Conservation (phyloP, 1,284 basidiomycete species). For the Heterobasidion parviporum region DNA sequence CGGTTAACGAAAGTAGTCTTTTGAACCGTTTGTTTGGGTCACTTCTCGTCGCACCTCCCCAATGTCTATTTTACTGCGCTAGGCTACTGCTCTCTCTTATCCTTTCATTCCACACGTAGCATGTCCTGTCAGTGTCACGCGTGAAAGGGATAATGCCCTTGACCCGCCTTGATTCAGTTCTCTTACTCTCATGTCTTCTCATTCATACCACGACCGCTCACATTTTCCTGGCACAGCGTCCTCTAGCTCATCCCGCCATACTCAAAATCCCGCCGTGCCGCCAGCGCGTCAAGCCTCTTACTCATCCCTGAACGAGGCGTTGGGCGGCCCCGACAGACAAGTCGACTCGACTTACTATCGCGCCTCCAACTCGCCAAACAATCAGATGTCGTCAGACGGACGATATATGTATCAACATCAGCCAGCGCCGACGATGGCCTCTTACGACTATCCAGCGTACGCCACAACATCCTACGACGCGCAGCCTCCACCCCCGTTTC, state of each 20-base stretch:
- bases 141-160: conserved; percentile 9
- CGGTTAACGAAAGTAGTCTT: conserved; percentile 1
- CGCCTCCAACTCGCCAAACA: conserved; percentile 7
- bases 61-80: conserved; percentile 8
- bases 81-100: not conserved
- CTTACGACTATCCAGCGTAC: conserved; percentile 46
- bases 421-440: conserved; percentile 27
- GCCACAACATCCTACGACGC: conserved; percentile 29
- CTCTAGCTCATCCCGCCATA: conserved; percentile 16
- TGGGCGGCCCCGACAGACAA: conserved; percentile 13
- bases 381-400: conserved; percentile 44
- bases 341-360: conserved; percentile 13
- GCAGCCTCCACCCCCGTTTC: conserved; percentile 22
- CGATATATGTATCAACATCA: conserved; percentile 49
- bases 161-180: conserved; percentile 3
- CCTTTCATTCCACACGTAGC: conserved; percentile 13
- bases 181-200: conserved; percentile 16
- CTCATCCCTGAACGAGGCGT: conserved; percentile 24
- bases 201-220: conserved; percentile 18
- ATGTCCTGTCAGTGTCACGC: conserved; percentile 12
- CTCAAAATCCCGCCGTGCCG: not conserved
- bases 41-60: conserved; percentile 1
- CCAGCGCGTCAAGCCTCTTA: conserved; percentile 16
- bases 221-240: conserved; percentile 16
- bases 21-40: not conserved